Evolutionary conservation across 176 grass and related monocot genomes (phyloP).

Genomic region (Lolium multiflorum): DNA sequence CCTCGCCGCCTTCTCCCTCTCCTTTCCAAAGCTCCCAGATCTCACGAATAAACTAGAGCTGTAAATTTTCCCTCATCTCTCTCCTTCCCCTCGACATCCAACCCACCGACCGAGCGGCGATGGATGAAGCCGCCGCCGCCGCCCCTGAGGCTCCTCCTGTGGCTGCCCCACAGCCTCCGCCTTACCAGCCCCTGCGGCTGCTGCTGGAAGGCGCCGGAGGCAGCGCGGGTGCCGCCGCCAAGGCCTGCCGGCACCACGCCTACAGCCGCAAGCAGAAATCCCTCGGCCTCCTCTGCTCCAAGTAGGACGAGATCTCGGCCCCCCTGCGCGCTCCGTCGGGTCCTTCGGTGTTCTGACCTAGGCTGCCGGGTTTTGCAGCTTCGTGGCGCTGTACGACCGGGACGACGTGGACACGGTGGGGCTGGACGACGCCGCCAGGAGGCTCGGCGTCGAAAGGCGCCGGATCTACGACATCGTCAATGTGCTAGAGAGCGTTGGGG

Average conservation of each 20-base stretch:
- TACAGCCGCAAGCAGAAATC: conserved; percentile 98
- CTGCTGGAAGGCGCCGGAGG: background rate
- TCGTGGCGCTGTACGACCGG: conserved; percentile 81
- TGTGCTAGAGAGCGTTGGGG: conserved; percentile 94
- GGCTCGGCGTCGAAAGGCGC: conserved; percentile 88
- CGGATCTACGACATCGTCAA: conserved; percentile 99
- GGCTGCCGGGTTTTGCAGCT: conserved; percentile 50
- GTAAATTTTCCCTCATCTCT: background rate
- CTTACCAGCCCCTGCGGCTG: conserved; percentile 16
- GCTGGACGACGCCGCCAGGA: conserved; percentile 77
- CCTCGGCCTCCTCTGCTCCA: conserved; percentile 84
- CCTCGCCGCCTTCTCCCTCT: background rate
- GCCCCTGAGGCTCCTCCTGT: background rate
- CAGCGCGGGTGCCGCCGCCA: background rate
- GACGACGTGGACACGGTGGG: conserved; percentile 69
- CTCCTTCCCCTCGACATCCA: background rate
- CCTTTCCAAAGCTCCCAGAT: conserved; percentile 29
- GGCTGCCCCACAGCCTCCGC: background rate
- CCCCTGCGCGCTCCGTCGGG: background rate
- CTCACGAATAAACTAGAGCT: conserved; percentile 16
- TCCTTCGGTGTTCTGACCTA: conserved; percentile 23
- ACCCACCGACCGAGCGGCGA: conserved; percentile 9
- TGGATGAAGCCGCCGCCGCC: background rate
- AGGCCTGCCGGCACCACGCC: conserved; percentile 47
- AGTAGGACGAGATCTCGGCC: conserved; percentile 43